These are phyloP conservation scores for Elsinoe necatrix DNA, from an alignment of 2,329 filamentous ascomycete species.

Conservation along the genomic window DNA sequence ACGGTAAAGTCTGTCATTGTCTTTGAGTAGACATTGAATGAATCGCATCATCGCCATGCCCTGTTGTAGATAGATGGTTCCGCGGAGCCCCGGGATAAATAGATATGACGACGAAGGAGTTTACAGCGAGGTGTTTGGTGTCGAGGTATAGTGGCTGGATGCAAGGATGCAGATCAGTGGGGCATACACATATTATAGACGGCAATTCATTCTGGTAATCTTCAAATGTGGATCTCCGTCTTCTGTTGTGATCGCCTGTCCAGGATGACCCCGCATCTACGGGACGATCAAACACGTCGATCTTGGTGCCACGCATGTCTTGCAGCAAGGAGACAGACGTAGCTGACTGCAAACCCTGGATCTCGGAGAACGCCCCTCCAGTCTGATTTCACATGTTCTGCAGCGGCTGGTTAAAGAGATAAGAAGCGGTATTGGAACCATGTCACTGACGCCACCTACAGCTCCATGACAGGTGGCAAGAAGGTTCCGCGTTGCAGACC, in stretches of 20 bases:
- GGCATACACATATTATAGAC: constrained; percentile 9
- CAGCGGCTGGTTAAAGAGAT: not conserved
- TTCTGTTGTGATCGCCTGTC: not conserved
- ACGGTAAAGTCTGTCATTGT: constrained; percentile 64
- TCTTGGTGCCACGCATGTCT: not conserved
- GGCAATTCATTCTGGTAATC: not conserved
- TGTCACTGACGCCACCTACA: not conserved
- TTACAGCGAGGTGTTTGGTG: constrained; percentile 11
- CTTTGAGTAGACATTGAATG: constrained; percentile 5
- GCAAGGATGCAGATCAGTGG: constrained; percentile 13
- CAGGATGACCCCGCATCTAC: not conserved
- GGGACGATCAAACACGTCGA: constrained; percentile 2
- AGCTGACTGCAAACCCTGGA: not conserved
- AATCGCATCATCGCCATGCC: not conserved
- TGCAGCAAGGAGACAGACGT: not conserved
- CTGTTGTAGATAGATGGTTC: not conserved
- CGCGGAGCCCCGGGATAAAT: not conserved
- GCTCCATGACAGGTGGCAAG: not conserved
- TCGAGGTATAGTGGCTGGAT: not conserved
- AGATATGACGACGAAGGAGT: not conserved
- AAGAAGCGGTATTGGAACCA: not conserved
- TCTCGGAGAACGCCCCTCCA: not conserved
- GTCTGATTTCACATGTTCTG: not conserved
- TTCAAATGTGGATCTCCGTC: constrained; percentile 9
- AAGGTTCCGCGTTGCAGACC: not conserved